Percentiles rank a stretch among this genome's conserved stretches.
These are phyloP conservation scores for Westerdykella sp. DNA, from an alignment of 2,329 filamentous ascomycete species.

Conservation along the genomic window DNA sequence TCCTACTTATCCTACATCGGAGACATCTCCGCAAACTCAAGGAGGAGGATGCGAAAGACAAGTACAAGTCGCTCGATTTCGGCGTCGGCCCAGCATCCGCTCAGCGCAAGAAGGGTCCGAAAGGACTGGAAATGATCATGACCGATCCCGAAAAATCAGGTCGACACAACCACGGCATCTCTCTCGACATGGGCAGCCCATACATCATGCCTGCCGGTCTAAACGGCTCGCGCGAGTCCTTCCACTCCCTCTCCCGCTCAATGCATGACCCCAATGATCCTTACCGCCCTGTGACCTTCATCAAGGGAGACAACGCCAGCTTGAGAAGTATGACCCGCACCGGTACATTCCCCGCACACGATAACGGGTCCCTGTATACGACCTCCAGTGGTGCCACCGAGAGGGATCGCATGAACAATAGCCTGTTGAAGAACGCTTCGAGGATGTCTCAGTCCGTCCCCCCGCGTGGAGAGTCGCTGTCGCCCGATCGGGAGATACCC, in stretches of 20 bases:
- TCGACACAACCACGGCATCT: constrained; percentile 46
- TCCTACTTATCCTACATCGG: constrained; percentile 72
- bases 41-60: constrained; percentile 76
- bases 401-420: constrained; percentile 45
- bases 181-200: constrained; percentile 66
- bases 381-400: constrained; percentile 44
- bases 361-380: constrained; percentile 47
- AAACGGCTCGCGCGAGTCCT: constrained; percentile 74
- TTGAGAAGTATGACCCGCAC: constrained; percentile 26
- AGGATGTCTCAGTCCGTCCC: constrained; percentile 52
- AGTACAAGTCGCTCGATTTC: constrained; percentile 88
- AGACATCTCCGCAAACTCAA: constrained; percentile 65
- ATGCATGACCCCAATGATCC: constrained; percentile 74
- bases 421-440: constrained; percentile 52
- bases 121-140: constrained; percentile 52
- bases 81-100: constrained; percentile 58
- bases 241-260: constrained; percentile 76
- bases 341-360: constrained; percentile 18
- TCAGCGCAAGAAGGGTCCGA: constrained; percentile 33
- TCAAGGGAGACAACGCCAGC: constrained; percentile 40
- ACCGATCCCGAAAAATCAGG: constrained; percentile 45
- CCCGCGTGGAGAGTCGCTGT: constrained; percentile 36
- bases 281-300: constrained; percentile 63
- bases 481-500: constrained; percentile 24
- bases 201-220: constrained; percentile 86